Percentiles rank a stretch among this genome's conserved stretches.
Evolutionary conservation across 2,329 filamentous ascomycete species (phyloP).

Genomic region (Emergomyces orientalis): DNA sequence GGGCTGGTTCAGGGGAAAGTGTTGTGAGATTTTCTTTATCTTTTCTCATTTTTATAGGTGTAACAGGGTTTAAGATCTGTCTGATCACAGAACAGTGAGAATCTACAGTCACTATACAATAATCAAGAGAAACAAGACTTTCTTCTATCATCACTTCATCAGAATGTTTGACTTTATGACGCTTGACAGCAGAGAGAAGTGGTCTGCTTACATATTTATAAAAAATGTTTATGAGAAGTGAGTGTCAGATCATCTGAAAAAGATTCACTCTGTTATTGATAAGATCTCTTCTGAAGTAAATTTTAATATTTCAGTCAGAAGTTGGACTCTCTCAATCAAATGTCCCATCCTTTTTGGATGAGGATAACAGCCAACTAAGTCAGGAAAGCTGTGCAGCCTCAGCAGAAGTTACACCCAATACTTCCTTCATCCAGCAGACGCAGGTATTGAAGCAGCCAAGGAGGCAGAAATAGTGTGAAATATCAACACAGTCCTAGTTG

Average conservation of each 20-base stretch:
- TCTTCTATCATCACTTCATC: slow-evolving; percentile 25
- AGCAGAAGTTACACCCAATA: slow-evolving; percentile 9
- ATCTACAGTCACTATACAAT: slow-evolving; percentile 21
- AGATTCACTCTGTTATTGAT: slow-evolving; percentile 32
- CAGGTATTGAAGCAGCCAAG: slow-evolving; percentile 6
- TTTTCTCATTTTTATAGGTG: too few relatives aligned
- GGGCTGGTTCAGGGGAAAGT: too few relatives aligned
- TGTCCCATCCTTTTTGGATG: not conserved
- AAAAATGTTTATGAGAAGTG: slow-evolving; percentile 32
- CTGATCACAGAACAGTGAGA: slow-evolving; percentile 17
- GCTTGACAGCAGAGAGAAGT: slow-evolving; percentile 24
- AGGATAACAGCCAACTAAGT: slow-evolving; percentile 5
- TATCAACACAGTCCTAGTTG: too few relatives aligned
- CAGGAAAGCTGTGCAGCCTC: slow-evolving; percentile 8
- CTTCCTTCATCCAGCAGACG: slow-evolving; percentile 9
- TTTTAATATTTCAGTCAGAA: slow-evolving; percentile 16
- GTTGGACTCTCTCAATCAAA: slow-evolving; percentile 6
- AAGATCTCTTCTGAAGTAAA: slow-evolving; percentile 10
- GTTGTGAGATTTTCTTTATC: too few relatives aligned
- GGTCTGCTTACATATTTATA: slow-evolving; percentile 30
- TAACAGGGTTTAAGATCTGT: too few relatives aligned
- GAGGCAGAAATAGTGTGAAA: slow-evolving; percentile 7
- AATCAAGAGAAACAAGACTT: slow-evolving; percentile 11
- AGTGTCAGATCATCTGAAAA: slow-evolving; percentile 30
- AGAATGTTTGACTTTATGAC: slow-evolving; percentile 28